phyloP scores from a whole-genome alignment of 345 rosid species.

The Aethionema arabicum region DNA sequence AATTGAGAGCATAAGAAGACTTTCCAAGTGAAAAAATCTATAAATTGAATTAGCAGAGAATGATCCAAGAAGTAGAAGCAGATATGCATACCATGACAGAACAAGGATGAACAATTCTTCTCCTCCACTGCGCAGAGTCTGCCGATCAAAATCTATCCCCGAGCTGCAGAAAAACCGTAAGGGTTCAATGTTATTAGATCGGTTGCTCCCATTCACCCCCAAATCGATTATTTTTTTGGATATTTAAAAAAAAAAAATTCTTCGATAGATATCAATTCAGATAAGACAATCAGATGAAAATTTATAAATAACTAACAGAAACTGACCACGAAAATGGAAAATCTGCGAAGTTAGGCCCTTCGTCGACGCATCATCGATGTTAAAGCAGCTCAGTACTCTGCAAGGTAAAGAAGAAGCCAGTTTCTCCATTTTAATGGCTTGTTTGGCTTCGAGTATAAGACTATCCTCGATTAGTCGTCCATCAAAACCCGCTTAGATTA shows the following conservation, averaged over 20 bases:
- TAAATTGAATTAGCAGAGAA: neutral
- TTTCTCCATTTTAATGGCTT: neutral
- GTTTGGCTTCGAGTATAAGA: conserved; percentile 24
- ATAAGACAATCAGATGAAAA: conserved; percentile 7
- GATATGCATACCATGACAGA: conserved; percentile 26
- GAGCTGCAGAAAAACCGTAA: neutral
- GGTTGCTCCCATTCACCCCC: neutral
- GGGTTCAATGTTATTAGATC: neutral
- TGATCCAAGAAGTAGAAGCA: conserved; percentile 11
- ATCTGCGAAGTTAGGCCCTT: neutral
- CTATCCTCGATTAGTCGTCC: neutral
- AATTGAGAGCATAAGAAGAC: neutral
- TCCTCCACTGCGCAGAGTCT: conserved; percentile 12
- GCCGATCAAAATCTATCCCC: conserved; percentile 5
- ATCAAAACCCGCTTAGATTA: neutral
- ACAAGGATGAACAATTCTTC: conserved; percentile 23
- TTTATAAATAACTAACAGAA: conserved; percentile 12
- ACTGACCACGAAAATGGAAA: conserved; percentile 25
- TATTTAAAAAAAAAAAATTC: neutral
- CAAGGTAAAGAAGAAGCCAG: neutral
- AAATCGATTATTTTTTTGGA: neutral
- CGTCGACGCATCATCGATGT: conserved; percentile 12
- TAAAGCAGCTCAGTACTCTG: neutral
- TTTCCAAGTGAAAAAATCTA: too few relatives aligned
- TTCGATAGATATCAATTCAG: neutral